Evolutionary conservation across 2,329 filamentous ascomycete genomes (phyloP).

Genomic region (Penicillium sp.): DNA sequence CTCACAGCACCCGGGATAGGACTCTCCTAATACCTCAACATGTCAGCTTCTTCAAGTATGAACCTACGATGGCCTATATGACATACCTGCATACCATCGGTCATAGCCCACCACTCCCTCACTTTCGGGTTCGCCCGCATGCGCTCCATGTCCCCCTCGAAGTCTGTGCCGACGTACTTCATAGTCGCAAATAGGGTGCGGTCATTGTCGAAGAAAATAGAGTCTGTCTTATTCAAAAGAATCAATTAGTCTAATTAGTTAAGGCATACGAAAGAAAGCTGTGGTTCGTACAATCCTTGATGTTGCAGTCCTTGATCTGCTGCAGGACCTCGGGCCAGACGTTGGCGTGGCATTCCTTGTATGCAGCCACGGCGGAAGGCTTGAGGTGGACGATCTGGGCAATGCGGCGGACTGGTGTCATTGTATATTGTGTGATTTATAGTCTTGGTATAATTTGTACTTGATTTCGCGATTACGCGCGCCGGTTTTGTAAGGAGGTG

Average conservation of each 20-base stretch:
- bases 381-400: constrained; percentile 70
- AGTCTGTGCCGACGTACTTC: constrained; percentile 73
- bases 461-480: background rate
- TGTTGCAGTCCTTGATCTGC: constrained; percentile 71
- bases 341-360: constrained; percentile 67
- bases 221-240: constrained; percentile 50
- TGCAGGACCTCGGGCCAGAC: constrained; percentile 74
- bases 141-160: constrained; percentile 67
- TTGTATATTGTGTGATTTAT: constrained; percentile 4
- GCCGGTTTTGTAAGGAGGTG: background rate
- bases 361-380: constrained; percentile 60
- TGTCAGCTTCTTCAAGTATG: constrained; percentile 4
- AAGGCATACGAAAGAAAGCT: background rate
- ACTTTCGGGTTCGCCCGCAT: constrained; percentile 71
- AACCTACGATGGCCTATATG: background rate
- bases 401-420: constrained; percentile 45
- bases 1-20: constrained; percentile 30
- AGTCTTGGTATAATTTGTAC: background rate
- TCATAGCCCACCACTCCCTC: constrained; percentile 76
- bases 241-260: background rate
- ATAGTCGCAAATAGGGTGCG: constrained; percentile 68
- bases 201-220: constrained; percentile 65
- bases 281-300: constrained; percentile 60
- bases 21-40: constrained; percentile 24
- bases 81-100: constrained; percentile 64